Percentiles rank a stretch among this genome's conserved stretches.
Evolutionary conservation across 106 monocot genomes (phyloP).

Genomic region (Gastrodia elata): DNA sequence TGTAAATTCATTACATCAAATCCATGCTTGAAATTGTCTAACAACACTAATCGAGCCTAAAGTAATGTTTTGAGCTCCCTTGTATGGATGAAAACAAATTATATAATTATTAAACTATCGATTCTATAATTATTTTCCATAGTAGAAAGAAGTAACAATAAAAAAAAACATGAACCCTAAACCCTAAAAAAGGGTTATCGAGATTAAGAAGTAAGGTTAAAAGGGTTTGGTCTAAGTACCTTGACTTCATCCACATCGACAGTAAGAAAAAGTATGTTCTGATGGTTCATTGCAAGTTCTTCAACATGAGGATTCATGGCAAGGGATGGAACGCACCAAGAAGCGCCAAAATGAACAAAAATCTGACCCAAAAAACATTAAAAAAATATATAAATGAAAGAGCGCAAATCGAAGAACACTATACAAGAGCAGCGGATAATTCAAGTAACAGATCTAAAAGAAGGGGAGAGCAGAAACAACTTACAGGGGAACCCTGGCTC

Average conservation of each 20-base stretch:
- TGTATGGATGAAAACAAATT: too few relatives aligned
- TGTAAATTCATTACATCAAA: too few relatives aligned
- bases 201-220: too few relatives aligned
- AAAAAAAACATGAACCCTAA: too few relatives aligned
- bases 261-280: conserved; percentile 42
- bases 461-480: conserved; percentile 4
- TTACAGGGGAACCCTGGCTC: conserved; percentile 52
- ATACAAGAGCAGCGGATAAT: conserved; percentile 7
- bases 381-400: background rate
- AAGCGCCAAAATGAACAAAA: conserved; percentile 65
- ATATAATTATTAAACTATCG: too few relatives aligned
- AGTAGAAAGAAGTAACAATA: too few relatives aligned
- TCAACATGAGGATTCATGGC: conserved; percentile 76
- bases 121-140: too few relatives aligned
- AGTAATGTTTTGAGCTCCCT: too few relatives aligned
- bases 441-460: background rate
- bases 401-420: background rate
- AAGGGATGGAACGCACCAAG: conserved; percentile 82
- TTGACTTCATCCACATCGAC: conserved; percentile 85
- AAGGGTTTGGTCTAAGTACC: conserved; percentile 21
- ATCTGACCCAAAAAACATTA: conserved; percentile 29
- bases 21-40: too few relatives aligned
- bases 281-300: conserved; percentile 44
- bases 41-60: too few relatives aligned
- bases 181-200: too few relatives aligned